phyloP scores from a whole-genome alignment of 225 moss, liverwort and hornwort genomes.

The Sphagnum tenellum region DNA sequence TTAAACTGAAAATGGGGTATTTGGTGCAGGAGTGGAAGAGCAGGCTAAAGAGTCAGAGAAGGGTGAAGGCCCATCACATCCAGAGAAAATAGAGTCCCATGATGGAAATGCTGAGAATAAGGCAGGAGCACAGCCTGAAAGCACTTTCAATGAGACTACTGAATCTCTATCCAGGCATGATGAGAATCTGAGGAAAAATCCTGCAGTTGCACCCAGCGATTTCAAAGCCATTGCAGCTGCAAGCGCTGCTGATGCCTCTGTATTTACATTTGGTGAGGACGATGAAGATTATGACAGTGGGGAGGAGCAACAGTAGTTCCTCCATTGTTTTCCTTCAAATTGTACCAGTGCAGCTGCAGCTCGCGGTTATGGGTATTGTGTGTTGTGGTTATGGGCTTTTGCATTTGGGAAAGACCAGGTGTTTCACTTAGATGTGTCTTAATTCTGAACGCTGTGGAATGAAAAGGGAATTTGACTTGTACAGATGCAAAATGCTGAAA shows the following conservation, averaged over 20 bases:
- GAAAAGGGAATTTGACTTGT: too few species aligned
- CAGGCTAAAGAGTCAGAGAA: too few species aligned
- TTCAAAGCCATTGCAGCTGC: constrained; percentile 93
- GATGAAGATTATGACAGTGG: constrained; percentile 90
- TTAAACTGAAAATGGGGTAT: constrained; percentile 7
- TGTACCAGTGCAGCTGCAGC: too few species aligned
- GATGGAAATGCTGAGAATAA: neutral
- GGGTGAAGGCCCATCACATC: too few species aligned
- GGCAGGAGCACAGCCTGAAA: neutral
- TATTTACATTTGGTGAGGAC: constrained; percentile 96
- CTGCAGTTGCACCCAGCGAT: constrained; percentile 66
- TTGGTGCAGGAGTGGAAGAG: too few species aligned
- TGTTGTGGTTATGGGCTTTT: too few species aligned
- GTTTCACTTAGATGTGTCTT: too few species aligned
- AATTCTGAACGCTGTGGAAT: too few species aligned
- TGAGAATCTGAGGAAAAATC: constrained; percentile 34
- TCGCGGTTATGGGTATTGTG: too few species aligned
- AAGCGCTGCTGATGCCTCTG: constrained; percentile 94
- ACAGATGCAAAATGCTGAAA: too few species aligned
- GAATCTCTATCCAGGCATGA: constrained; percentile 39
- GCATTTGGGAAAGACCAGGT: too few species aligned
- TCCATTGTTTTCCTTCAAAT: too few species aligned
- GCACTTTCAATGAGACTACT: constrained; percentile 31
- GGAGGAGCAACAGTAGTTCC: constrained; percentile 27
- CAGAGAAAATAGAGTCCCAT: neutral